These are phyloP conservation scores for Logfia minima DNA, from an alignment of 129 eudicot species.

Conservation along the genomic window DNA sequence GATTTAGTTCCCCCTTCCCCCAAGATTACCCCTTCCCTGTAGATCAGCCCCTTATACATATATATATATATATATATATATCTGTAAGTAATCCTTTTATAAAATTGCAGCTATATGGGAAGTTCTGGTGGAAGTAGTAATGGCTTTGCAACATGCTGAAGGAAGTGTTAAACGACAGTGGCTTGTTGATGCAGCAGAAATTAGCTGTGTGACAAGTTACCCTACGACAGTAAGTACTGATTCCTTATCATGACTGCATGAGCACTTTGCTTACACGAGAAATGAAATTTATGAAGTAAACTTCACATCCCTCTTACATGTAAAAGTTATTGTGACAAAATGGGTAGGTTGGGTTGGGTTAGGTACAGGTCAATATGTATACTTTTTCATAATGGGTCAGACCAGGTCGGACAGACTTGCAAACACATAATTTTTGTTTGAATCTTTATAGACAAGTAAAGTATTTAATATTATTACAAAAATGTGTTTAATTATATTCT, in stretches of 20 bases:
- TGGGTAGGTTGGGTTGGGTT: background rate
- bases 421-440: background rate
- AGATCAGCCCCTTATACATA: too few species aligned
- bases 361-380: background rate
- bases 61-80: too few species aligned
- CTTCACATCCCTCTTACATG: background rate
- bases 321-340: background rate
- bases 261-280: background rate
- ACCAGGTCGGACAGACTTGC: background rate
- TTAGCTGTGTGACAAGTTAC: slow-evolving; percentile 72
- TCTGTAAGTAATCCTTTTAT: background rate
- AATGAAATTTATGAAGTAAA: background rate
- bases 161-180: slow-evolving; percentile 71
- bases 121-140: slow-evolving; percentile 62
- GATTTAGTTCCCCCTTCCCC: too few species aligned
- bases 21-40: too few species aligned
- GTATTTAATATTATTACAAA: background rate
- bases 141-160: slow-evolving; percentile 62
- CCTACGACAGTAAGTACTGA: slow-evolving; percentile 69
- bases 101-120: slow-evolving; percentile 71
- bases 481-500: background rate
- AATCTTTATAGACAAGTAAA: background rate
- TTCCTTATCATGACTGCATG: background rate
- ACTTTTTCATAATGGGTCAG: background rate
- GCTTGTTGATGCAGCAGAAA: slow-evolving; percentile 79